Percentiles rank a stretch among this genome's conserved stretches.
These are phyloP conservation scores for Prunus fruticosa DNA, from an alignment of 306 rosid species.

Conservation along the genomic window DNA sequence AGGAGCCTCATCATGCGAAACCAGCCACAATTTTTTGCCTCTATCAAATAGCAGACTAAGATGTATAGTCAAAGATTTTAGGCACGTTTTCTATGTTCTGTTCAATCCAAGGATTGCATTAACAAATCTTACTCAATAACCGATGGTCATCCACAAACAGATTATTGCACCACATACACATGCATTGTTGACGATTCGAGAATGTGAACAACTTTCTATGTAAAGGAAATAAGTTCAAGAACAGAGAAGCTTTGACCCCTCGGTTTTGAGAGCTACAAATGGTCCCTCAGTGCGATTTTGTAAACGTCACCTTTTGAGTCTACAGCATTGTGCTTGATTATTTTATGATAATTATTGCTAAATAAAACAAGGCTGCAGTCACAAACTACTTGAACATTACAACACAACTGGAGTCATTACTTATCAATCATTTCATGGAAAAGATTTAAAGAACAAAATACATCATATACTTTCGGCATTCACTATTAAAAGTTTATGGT, in stretches of 20 bases:
- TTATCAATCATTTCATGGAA: background rate
- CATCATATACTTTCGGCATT: background rate
- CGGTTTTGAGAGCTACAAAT: background rate
- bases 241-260: background rate
- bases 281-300: background rate
- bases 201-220: background rate
- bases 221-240: background rate
- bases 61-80: background rate
- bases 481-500: background rate
- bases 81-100: background rate
- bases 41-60: background rate
- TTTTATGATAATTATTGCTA: background rate
- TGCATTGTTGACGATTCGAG: background rate
- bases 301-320: background rate
- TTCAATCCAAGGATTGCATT: background rate
- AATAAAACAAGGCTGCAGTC: background rate
- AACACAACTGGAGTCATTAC: background rate
- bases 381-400: background rate
- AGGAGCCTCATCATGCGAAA: background rate
- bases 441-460: background rate
- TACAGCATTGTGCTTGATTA: background rate
- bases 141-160: background rate
- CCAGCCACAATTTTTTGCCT: slow-evolving; percentile 1
- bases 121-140: background rate
- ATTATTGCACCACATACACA: background rate